A percentile compares a stretch with the other conserved stretches of the same genome.
Evolutionary conservation across 2,329 filamentous ascomycete species (phyloP).

Genomic region (Tolypocladium nubicola): DNA sequence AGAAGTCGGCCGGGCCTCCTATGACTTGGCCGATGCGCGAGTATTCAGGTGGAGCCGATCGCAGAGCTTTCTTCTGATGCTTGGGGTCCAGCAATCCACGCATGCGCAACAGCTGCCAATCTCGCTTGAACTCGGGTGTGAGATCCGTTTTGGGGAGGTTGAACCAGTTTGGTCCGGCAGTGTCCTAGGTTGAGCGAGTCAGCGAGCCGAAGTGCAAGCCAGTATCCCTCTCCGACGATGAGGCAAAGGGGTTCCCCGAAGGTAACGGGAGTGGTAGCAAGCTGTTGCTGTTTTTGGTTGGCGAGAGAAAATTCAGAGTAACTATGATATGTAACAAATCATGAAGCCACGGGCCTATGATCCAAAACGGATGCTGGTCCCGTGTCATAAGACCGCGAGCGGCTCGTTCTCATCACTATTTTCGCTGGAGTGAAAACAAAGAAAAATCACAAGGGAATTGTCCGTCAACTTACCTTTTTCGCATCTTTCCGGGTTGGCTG

Average conservation of each 20-base stretch:
- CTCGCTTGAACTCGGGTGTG: slow-evolving; percentile 76
- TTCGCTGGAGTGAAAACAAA: neutral
- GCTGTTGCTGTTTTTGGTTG: neutral
- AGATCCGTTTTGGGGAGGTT: slow-evolving; percentile 75
- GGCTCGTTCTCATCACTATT: slow-evolving; percentile 29
- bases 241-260: neutral
- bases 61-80: slow-evolving; percentile 83
- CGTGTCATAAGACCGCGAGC: slow-evolving; percentile 25
- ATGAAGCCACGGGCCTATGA: slow-evolving; percentile 47
- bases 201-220: neutral
- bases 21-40: slow-evolving; percentile 84
- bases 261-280: neutral
- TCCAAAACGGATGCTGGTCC: slow-evolving; percentile 29
- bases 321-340: slow-evolving; percentile 53
- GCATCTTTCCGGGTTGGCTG: neutral
- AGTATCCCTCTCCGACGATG: neutral
- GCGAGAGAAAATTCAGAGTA: slow-evolving; percentile 48
- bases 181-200: slow-evolving; percentile 23
- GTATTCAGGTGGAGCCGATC: slow-evolving; percentile 58
- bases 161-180: slow-evolving; percentile 77
- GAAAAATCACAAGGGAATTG: neutral
- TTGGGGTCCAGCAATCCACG: slow-evolving; percentile 82
- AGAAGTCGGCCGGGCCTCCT: slow-evolving; percentile 81
- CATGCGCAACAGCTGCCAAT: slow-evolving; percentile 84
- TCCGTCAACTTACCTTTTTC: neutral